Evolutionary conservation across 202 grass and related monocot genomes (phyloP), one percentile per base, ranked within the genome.

Genomic region (Saccharum hybrid): DNA sequence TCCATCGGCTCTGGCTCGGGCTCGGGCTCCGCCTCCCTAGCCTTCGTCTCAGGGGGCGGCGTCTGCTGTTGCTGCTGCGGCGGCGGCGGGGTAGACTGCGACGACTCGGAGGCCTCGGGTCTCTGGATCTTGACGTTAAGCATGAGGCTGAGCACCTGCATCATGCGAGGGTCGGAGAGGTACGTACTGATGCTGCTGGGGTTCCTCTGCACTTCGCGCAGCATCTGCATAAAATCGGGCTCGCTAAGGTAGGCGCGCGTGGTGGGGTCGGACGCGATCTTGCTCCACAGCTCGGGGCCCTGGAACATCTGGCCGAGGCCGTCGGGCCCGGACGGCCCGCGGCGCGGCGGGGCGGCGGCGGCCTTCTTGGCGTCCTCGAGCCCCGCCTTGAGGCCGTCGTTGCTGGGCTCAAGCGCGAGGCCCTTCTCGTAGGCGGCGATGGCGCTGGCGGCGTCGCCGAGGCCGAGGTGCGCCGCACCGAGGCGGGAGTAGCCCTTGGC

Each of bases 401-500:
- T 99, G 80, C 3, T 48, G 68, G 93, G 96, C 16, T 99, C 96
- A 4, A 96, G 71, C 14, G 65, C 91, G 61, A 99, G 96, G 33
- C 96, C 96, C 79, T 94, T 90, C 79, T 90, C 88, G 74, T 99
- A 99, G 71, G 96, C 96, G 39, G 83, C 57, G 68, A 86, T 68
- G 15, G 96, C 89, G 63, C 81, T 81, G 10, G 78, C 19, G 1
- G 91, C 88, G 71, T 92, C 88, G 41, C 89, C 84, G 51, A 99
- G 89, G 28, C 96, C 96, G 34, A 99, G 88, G 79, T 94, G 86
- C 2, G 96, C 96, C 3, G 96, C 96, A 40, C 96, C 96, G 10
- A 99, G 93, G 33, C 96, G 91, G 46, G 93, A 92, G 76, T 99
- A 99, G 6, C 91, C 96, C 96, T 99, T 99, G 36, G 93, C 91